Percentiles rank a stretch among this genome's conserved stretches.
phyloP scores from a whole-genome alignment of 2,329 filamentous ascomycete genomes.

The Phoma sp. region DNA sequence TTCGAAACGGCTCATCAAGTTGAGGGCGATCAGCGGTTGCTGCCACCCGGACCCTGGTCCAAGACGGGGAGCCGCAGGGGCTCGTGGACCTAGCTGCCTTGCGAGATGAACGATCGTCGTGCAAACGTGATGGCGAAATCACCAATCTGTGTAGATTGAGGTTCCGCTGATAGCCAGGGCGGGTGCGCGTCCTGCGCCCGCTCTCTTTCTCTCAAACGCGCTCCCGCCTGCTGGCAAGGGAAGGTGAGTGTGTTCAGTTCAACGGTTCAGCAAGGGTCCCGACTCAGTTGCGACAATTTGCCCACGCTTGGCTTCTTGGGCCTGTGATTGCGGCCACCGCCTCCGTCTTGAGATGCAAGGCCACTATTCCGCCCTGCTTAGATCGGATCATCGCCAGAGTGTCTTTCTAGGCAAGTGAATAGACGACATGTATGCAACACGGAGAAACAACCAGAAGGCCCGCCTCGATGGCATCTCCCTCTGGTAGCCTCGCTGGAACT shows the following conservation, averaged over 20 bases:
- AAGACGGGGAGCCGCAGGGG: too few relatives aligned
- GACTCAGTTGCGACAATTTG: too few relatives aligned
- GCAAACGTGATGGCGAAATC: not conserved
- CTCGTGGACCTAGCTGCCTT: too few relatives aligned
- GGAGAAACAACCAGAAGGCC: too few relatives aligned
- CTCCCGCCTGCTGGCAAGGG: slow-evolving; percentile 1
- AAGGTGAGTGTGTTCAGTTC: slow-evolving; percentile 12
- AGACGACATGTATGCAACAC: too few relatives aligned
- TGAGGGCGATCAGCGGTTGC: slow-evolving; percentile 11
- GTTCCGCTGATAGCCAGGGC: slow-evolving; percentile 19
- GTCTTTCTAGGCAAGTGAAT: too few relatives aligned
- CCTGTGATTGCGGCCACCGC: slow-evolving; percentile 3
- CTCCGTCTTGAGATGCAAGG: not conserved
- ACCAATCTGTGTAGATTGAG: slow-evolving; percentile 4
- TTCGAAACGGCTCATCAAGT: slow-evolving; percentile 14
- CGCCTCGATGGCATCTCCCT: too few relatives aligned
- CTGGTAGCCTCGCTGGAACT: not conserved
- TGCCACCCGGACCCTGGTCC: slow-evolving; percentile 1
- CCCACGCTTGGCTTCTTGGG: too few relatives aligned
- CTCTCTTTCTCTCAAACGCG: not conserved
- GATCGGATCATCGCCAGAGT: not conserved
- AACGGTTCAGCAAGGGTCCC: slow-evolving; percentile 9
- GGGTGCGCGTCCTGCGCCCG: slow-evolving; percentile 1
- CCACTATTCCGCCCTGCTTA: not conserved
- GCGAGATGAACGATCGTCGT: slow-evolving; percentile 4